phyloP scores from a whole-genome alignment of 768 basidiomycete species.

The Sarcodon aspratus region DNA sequence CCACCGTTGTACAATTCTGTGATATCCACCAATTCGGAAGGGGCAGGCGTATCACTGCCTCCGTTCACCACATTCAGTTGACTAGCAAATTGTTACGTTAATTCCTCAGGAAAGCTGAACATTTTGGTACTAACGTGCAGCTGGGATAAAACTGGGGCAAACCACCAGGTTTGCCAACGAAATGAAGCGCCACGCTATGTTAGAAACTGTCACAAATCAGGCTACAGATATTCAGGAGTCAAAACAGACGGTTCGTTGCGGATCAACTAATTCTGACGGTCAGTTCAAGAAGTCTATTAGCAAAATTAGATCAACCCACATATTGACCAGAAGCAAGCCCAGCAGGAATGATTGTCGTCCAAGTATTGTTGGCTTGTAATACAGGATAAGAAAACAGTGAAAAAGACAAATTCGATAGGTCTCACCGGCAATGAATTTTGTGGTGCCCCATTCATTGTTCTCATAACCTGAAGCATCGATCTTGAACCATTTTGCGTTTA shows the following conservation, averaged over 20 bases:
- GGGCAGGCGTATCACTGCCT: slow-evolving; percentile 13
- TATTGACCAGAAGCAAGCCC: slow-evolving; percentile 35
- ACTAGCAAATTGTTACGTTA: slow-evolving; percentile 3
- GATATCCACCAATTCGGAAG: slow-evolving; percentile 11
- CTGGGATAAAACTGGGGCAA: slow-evolving; percentile 39
- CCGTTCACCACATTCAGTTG: slow-evolving; percentile 16
- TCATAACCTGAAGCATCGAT: slow-evolving; percentile 34
- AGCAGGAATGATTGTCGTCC: slow-evolving; percentile 32
- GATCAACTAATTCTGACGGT: slow-evolving; percentile 22
- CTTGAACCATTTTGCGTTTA: slow-evolving; percentile 36
- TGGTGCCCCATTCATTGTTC: slow-evolving; percentile 29
- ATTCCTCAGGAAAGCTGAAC: background rate
- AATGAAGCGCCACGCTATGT: slow-evolving; percentile 33
- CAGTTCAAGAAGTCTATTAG: background rate
- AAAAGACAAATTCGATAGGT: slow-evolving; percentile 1
- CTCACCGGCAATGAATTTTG: slow-evolving; percentile 29
- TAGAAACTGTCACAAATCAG: background rate
- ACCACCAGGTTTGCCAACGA: slow-evolving; percentile 13
- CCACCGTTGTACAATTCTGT: slow-evolving; percentile 14
- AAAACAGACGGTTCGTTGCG: slow-evolving; percentile 34
- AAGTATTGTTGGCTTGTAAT: slow-evolving; percentile 15
- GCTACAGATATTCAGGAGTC: background rate
- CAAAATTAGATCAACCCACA: slow-evolving; percentile 20
- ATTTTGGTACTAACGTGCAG: slow-evolving; percentile 28
- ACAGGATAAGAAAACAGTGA: background rate